Evolutionary conservation across 177 flowering plant genomes (phyloP).

Genomic region (Vitis hybrid): DNA sequence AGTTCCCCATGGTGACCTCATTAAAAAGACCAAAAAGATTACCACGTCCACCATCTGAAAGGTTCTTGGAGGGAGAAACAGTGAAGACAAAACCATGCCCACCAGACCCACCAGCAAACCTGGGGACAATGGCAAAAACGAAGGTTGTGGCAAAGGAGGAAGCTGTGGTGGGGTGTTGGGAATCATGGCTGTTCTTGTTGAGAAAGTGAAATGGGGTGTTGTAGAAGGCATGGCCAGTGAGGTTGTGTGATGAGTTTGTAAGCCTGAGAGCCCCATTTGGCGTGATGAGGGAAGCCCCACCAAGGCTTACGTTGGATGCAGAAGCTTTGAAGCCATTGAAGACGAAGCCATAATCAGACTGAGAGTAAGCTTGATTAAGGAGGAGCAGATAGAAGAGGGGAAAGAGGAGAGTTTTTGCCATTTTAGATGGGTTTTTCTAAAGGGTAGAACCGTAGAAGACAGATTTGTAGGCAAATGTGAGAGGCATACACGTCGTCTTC

Average conservation of each 20-base stretch:
- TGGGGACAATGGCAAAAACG: constrained; percentile 25
- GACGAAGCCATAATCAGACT: constrained; percentile 11
- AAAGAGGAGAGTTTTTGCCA: background rate
- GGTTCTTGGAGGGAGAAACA: constrained; percentile 22
- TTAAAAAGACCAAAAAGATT: constrained; percentile 36
- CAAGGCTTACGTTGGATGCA: constrained; percentile 3
- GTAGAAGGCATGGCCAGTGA: constrained; percentile 48
- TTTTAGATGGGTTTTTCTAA: too few species aligned
- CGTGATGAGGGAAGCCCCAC: constrained; percentile 22
- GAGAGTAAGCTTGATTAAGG: background rate
- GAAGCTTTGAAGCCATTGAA: constrained; percentile 34
- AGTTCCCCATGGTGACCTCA: background rate
- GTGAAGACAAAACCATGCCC: constrained; percentile 39
- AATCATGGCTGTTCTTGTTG: background rate
- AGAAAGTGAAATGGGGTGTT: constrained; percentile 16
- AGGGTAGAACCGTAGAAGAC: too few species aligned
- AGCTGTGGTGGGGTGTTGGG: background rate
- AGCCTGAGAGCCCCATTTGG: constrained; percentile 29
- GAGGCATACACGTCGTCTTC: too few species aligned
- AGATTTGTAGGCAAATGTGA: too few species aligned
- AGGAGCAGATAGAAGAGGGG: constrained; percentile 4
- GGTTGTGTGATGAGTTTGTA: constrained; percentile 25
- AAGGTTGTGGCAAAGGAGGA: constrained; percentile 38
- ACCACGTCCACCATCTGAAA: constrained; percentile 19
- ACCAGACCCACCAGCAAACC: constrained; percentile 3